Base-by-base conservation (phyloP, 2,329 filamentous ascomycete species). In the Stylonectria norvegica region DNA sequence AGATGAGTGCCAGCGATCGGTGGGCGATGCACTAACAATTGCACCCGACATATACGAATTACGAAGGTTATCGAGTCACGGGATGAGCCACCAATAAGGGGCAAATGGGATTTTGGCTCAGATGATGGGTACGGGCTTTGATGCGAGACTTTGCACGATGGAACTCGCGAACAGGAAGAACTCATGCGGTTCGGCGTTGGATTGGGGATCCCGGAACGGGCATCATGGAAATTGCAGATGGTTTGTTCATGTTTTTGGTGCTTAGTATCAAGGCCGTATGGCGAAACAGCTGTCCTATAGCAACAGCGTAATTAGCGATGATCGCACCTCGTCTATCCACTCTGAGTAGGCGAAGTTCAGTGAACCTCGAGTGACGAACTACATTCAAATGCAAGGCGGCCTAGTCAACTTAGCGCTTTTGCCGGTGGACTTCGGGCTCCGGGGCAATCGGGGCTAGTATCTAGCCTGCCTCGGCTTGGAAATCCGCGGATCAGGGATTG, bases 231-330 rank as follows among this genome's bases (percentile, higher is more conserved):
- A 56, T 47, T 52, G 48, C 40, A 50, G 43, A 28, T 44, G 28
- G 23, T 35, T 37, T 34, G 36, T 16, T 20, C 12, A 10, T 16
- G 15, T 31, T 31, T 16, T 31, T 31, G 31, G n/a, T 7, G 4
- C 31, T 17, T 9, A n/a, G 31, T 17, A 34, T 5, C 12, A 9
- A 34, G 11, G 12, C 11, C 12, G 29, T 11, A n/a, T 34, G n/a
- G 15, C 14, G 22, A 17, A 25, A 29, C 39, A 37, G 19, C 41
- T 40, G 36, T 27, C 48, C 50, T 49, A 50, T 56, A 33, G 42
- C 42, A 40, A 34, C 28, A 56, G 50, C 53, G 47, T 43, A 45
- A 54, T 54, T 55, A 56, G 53, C 53, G 53, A 56, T 45, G 50
- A 49, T 52, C 39, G 40, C 32, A 45, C 38, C 10, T n/a, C 34